These are phyloP conservation scores for Hypoxylon trugodes DNA, from an alignment of 495 filamentous ascomycete species.

Conservation along the genomic window DNA sequence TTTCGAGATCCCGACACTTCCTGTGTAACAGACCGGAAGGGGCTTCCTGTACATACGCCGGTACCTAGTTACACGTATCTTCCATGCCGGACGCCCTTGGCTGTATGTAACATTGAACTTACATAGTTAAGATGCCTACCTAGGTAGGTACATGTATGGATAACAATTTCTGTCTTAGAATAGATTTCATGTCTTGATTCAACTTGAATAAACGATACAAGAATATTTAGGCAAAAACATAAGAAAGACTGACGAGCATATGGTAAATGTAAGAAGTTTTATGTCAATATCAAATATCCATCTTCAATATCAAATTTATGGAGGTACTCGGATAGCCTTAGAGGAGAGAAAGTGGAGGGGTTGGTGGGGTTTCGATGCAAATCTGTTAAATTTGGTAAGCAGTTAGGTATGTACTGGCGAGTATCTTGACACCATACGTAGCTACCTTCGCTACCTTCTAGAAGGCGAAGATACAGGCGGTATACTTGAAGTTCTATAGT, in stretches of 20 bases:
- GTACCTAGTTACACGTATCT: too few relatives aligned
- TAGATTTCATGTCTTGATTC: too few relatives aligned
- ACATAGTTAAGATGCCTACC: not conserved
- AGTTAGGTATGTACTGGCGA: not conserved
- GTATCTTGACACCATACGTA: not conserved
- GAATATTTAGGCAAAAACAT: too few relatives aligned
- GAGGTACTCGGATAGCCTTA: not conserved
- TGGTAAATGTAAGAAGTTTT: too few relatives aligned
- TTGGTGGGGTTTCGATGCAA: constrained; percentile 3
- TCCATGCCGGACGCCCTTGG: too few relatives aligned
- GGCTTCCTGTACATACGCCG: not conserved
- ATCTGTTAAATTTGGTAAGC: not conserved
- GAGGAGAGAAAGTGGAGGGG: constrained; percentile 20
- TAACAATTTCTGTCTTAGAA: too few relatives aligned
- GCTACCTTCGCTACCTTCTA: not conserved
- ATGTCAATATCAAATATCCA: too few relatives aligned
- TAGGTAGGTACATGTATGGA: not conserved
- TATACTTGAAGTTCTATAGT: not conserved
- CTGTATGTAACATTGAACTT: too few relatives aligned
- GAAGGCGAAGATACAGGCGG: not conserved
- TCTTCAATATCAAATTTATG: too few relatives aligned
- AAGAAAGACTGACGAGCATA: too few relatives aligned
- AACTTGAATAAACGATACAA: too few relatives aligned
- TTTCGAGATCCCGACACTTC: not conserved
- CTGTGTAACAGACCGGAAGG: constrained; percentile 9